A percentile compares a stretch with the other conserved stretches of the same genome.
These are phyloP conservation scores for Leishmania tarentolae DNA, from an alignment of 208 protist species.

Conservation along the genomic window DNA sequence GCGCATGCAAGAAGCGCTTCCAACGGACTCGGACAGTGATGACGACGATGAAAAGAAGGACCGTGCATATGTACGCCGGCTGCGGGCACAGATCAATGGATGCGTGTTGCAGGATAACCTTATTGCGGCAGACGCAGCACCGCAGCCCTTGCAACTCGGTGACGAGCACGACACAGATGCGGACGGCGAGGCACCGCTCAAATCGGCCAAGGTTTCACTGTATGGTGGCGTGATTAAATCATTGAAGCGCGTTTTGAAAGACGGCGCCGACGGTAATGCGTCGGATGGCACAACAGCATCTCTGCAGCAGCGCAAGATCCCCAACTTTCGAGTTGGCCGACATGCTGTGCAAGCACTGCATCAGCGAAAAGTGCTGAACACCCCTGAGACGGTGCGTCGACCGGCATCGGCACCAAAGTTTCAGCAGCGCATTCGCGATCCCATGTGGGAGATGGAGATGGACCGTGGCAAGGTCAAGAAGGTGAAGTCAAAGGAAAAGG, in stretches of 20 bases:
- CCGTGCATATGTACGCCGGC: constrained; percentile 10
- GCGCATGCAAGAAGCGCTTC: constrained; percentile 28
- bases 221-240: constrained; percentile 64
- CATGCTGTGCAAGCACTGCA: constrained; percentile 54
- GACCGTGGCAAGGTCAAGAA: constrained; percentile 87
- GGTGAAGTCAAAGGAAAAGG: constrained; percentile 55
- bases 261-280: not conserved
- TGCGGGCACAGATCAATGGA: constrained; percentile 1
- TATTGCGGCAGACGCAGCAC: not conserved
- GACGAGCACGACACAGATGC: not conserved
- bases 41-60: constrained; percentile 15
- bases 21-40: constrained; percentile 34
- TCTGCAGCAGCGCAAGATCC: not conserved
- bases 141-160: not conserved
- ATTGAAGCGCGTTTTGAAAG: constrained; percentile 32
- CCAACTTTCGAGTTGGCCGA: constrained; percentile 31
- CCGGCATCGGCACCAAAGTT: constrained; percentile 65
- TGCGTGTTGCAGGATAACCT: not conserved
- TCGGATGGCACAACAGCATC: not conserved
- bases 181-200: not conserved
- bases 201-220: constrained; percentile 16
- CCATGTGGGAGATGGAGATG: constrained; percentile 87
- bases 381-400: constrained; percentile 50
- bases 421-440: constrained; percentile 74
- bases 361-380: constrained; percentile 25